Evolutionary conservation across 495 filamentous ascomycete genomes (phyloP).

Genomic region (Tuber aestivum): DNA sequence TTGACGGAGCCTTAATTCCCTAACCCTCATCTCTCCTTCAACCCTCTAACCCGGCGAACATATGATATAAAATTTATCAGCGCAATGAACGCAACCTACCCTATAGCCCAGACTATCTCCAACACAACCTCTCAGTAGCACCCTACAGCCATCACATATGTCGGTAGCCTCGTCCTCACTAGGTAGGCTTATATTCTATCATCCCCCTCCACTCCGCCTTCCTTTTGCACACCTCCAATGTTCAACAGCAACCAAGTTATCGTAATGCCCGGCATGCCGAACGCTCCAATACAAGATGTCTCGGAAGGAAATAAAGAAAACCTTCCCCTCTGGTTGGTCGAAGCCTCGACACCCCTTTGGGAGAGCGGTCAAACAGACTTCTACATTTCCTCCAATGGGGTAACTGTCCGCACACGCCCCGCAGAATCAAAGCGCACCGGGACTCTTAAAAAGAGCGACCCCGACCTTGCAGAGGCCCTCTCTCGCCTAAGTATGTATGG

Average conservation of each 20-base stretch:
- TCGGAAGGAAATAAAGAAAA: conserved; percentile 1
- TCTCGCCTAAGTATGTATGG: not conserved
- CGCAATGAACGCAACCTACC: not conserved
- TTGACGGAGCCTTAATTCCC: not conserved
- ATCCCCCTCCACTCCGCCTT: not conserved
- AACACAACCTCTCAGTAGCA: not conserved
- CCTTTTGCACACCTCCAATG: not conserved
- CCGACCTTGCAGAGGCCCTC: not conserved
- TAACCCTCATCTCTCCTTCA: not conserved
- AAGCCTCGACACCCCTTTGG: not conserved
- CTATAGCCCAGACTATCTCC: not conserved
- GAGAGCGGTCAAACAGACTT: not conserved
- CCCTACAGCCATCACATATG: not conserved
- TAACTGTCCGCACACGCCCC: not conserved
- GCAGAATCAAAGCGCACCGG: not conserved
- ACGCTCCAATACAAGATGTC: not conserved
- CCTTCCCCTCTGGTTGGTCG: not conserved
- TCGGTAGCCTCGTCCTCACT: not conserved
- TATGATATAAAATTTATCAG: not conserved
- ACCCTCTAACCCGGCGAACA: not conserved
- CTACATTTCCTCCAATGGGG: not conserved
- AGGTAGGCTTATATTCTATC: not conserved
- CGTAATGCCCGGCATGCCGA: not conserved
- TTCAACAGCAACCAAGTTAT: not conserved
- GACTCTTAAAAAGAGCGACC: not conserved